phyloP scores from a whole-genome alignment of 495 filamentous ascomycete species.

The Lichenothelia convexa region DNA sequence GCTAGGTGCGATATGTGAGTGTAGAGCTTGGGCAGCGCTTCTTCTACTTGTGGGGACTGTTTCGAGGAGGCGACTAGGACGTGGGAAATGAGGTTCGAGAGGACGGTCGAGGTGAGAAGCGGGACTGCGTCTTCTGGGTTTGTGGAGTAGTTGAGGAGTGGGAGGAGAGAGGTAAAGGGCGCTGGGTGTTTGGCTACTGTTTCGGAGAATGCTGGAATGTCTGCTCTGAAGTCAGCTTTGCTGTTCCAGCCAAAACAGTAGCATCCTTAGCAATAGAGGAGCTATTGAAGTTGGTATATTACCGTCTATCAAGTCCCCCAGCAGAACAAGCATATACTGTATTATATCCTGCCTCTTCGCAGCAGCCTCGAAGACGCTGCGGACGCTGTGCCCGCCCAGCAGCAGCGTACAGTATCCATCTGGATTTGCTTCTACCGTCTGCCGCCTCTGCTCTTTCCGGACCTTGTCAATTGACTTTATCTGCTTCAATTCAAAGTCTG shows the following conservation, averaged over 20 bases:
- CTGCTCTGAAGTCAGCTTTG: constrained; percentile 33
- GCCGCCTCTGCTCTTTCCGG: constrained; percentile 66
- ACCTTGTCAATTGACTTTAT: constrained; percentile 97
- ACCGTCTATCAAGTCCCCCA: constrained; percentile 81
- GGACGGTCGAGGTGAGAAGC: constrained; percentile 72
- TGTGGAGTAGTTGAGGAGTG: constrained; percentile 61
- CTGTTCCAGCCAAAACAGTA: too few relatives aligned
- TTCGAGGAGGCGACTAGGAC: constrained; percentile 41
- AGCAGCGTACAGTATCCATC: constrained; percentile 62
- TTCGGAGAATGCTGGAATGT: constrained; percentile 55
- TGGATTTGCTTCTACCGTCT: constrained; percentile 62
- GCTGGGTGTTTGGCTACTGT: constrained; percentile 55
- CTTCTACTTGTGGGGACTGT: constrained; percentile 37
- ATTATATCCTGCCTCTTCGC: constrained; percentile 69
- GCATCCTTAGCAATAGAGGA: not conserved
- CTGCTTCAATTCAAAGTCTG: constrained; percentile 81
- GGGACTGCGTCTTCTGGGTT: constrained; percentile 76
- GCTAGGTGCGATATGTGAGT: constrained; percentile 67
- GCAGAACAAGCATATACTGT: constrained; percentile 83
- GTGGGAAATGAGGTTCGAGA: constrained; percentile 61
- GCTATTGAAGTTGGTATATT: constrained; percentile 3
- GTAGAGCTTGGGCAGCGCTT: constrained; percentile 72
- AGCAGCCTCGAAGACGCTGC: constrained; percentile 67
- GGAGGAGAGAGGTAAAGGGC: constrained; percentile 72
- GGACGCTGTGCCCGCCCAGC: constrained; percentile 48